Evolutionary conservation across 805 yeast species (phyloP), one percentile per base, ranked within the genome.

Genomic region (Wickerhamomyces bovis): DNA sequence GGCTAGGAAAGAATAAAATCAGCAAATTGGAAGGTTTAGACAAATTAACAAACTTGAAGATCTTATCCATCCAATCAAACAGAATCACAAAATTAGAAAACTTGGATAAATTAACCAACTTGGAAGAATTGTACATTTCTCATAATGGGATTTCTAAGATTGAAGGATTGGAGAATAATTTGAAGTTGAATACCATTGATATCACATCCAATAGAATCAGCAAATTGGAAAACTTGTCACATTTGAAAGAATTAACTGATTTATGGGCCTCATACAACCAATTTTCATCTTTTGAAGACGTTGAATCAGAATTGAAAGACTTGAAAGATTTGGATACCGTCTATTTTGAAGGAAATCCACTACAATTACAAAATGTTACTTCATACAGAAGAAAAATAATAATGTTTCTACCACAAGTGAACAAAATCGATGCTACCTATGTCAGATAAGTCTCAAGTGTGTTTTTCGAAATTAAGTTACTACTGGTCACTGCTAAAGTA

Each of bases 1-100:
- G 98, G 99, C 71, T 94, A 38, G 99, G 98, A 41, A 89, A 89
- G 60, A 94, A 94, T 65, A 76, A 76, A 51, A 86, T 94, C 45
- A 56, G 75, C 2, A 76, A 68, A 58, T 65, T 94, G 36, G 75
- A 85, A 53, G 84, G 85, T 60, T 68, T 94, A 46, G 64, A 69
- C 30, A 69, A 70, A 9, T 71, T 94, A 48, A 60, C 63, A 43
- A 84, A 84, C 48, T 73, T 94, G 55, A 77, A 78, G 46, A 78
- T 94, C 12, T 71, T 94, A 42, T 87, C 97, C 2, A 88, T 94
- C 48, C 99, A 94, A 66, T 81, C 95, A 8, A 94, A 94, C 59
- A 72, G 85, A 48, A 71, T 94, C 39, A 77, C 80, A 3, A 84
- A 82, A 58, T 68, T 94, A 30, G 95, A 89, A 66, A 95, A 95